Conservation (phyloP, 148 eudicot species). For the Amaranthus cruentus region DNA sequence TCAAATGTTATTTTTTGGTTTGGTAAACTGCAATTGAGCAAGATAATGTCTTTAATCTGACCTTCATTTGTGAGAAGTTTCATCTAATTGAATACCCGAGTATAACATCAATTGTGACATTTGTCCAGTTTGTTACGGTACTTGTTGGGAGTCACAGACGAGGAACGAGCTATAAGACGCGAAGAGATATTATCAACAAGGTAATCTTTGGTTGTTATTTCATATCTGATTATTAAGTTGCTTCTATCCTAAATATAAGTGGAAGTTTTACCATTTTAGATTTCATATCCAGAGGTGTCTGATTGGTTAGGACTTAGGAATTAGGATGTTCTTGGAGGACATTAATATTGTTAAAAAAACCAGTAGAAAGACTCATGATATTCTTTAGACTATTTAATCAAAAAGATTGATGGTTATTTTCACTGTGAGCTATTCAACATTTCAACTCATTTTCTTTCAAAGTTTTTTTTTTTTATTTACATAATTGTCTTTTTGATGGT, state of each 20-base stretch:
- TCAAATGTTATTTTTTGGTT: neutral
- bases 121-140: slow-evolving; percentile 73
- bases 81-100: neutral
- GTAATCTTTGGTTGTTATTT: slow-evolving; percentile 30
- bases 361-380: too few species aligned
- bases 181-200: slow-evolving; percentile 95
- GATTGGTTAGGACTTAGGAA: too few species aligned
- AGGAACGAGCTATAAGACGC: slow-evolving; percentile 79
- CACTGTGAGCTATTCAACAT: too few species aligned
- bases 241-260: neutral
- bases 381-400: too few species aligned
- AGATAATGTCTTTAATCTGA: neutral
- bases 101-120: slow-evolving; percentile 4
- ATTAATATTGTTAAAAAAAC: too few species aligned
- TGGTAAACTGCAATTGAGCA: neutral
- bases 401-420: too few species aligned
- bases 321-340: too few species aligned
- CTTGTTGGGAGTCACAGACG: slow-evolving; percentile 79
- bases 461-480: too few species aligned
- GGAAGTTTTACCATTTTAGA: too few species aligned
- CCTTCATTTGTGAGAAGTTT: neutral
- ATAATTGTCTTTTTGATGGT: too few species aligned
- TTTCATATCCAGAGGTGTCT: too few species aligned
- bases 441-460: too few species aligned
- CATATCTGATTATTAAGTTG: neutral